phyloP scores from a whole-genome alignment of 2,329 filamentous ascomycete genomes.

The Alternaria arbusti region DNA sequence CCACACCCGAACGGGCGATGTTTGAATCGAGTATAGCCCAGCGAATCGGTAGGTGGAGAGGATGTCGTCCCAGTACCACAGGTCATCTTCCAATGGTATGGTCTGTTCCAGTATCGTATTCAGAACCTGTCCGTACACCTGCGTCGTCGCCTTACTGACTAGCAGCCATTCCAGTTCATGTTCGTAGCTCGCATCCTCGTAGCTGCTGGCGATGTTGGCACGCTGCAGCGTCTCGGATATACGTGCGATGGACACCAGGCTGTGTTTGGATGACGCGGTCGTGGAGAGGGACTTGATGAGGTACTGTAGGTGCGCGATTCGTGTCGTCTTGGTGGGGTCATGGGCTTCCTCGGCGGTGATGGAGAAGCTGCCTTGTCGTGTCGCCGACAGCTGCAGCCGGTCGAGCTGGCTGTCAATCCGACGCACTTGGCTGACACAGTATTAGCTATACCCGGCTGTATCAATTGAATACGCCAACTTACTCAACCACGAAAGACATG shows the following conservation, averaged over 20 bases:
- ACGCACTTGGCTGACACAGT: conserved; percentile 58
- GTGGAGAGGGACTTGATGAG: conserved; percentile 76
- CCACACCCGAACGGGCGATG: conserved; percentile 77
- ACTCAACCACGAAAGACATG: conserved; percentile 54
- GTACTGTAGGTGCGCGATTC: conserved; percentile 64
- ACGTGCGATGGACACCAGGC: conserved; percentile 63
- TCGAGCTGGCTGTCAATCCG: conserved; percentile 65
- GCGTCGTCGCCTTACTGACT: conserved; percentile 88
- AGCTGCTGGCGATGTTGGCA: conserved; percentile 60
- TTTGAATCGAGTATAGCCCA: conserved; percentile 85
- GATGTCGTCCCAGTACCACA: conserved; percentile 96
- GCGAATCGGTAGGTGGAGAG: conserved; percentile 79
- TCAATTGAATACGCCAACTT: conserved; percentile 17
- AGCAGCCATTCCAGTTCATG: conserved; percentile 88
- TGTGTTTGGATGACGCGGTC: conserved; percentile 66
- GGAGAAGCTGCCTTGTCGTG: conserved; percentile 36
- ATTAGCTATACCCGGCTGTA: conserved; percentile 4
- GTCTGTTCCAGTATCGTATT: conserved; percentile 81
- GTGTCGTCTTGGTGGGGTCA: conserved; percentile 55
- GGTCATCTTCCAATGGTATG: conserved; percentile 80
- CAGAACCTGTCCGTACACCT: conserved; percentile 82
- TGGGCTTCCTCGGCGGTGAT: conserved; percentile 44
- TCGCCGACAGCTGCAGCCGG: conserved; percentile 58
- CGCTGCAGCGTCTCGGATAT: conserved; percentile 69
- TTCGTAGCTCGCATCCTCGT: conserved; percentile 60